A percentile compares a stretch with the other conserved stretches of the same genome.
phyloP scores from a whole-genome alignment of 345 rosid species.

The Stellera chamaejasme region DNA sequence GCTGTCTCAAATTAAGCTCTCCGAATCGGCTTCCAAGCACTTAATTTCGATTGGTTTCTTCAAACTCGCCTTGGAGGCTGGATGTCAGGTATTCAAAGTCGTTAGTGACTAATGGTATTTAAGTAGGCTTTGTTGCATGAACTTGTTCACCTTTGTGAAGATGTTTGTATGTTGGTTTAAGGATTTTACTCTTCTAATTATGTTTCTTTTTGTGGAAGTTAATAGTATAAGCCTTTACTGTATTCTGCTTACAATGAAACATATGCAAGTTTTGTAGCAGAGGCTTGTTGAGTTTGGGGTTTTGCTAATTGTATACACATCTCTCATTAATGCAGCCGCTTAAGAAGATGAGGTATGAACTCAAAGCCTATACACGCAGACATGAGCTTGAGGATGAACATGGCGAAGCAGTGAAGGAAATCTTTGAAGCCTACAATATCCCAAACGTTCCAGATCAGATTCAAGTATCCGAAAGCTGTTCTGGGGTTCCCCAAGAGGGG shows the following conservation, averaged over 20 bases:
- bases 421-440: slow-evolving; percentile 48
- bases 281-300: no score
- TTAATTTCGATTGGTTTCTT: slow-evolving; percentile 78
- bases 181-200: no score
- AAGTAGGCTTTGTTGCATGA: no score
- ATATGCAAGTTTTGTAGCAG: no score
- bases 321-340: slow-evolving; percentile 37
- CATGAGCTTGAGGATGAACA: slow-evolving; percentile 42
- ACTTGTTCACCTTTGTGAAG: no score
- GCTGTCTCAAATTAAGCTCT: slow-evolving; percentile 65
- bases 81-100: slow-evolving; percentile 58
- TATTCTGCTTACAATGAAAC: no score
- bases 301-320: no score
- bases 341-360: slow-evolving; percentile 60
- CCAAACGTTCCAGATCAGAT: slow-evolving; percentile 40
- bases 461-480: slow-evolving; percentile 47
- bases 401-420: slow-evolving; percentile 42
- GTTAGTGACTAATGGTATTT: no score
- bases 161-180: no score
- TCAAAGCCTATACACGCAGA: slow-evolving; percentile 56
- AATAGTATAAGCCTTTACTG: no score
- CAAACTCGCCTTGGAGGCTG: slow-evolving; percentile 80
- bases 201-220: no score
- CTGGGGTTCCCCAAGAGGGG: slow-evolving; percentile 55
- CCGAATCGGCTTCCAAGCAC: slow-evolving; percentile 71